These are phyloP conservation scores for Penicillium sp. DNA, from an alignment of 2,329 filamentous ascomycete species.

Conservation along the genomic window DNA sequence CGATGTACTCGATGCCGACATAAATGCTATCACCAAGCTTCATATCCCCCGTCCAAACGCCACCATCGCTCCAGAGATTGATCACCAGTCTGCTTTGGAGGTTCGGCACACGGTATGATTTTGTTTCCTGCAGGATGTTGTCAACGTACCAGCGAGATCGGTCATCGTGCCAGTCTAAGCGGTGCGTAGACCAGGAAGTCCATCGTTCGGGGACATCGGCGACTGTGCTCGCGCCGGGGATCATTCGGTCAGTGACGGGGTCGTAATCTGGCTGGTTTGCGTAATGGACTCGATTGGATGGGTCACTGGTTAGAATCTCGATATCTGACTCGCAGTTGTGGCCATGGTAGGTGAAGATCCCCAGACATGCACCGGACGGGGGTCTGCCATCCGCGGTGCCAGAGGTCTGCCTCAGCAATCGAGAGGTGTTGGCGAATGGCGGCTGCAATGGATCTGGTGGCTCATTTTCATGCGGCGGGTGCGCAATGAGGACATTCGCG, in stretches of 20 bases:
- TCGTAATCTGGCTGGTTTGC: slow-evolving; percentile 43
- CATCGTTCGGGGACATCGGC: slow-evolving; percentile 31
- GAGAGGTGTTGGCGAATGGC: background rate
- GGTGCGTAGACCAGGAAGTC: slow-evolving; percentile 39
- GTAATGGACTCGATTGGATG: slow-evolving; percentile 39
- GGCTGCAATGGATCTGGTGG: slow-evolving; percentile 6
- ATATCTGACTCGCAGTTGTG: slow-evolving; percentile 48
- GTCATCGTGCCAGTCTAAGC: slow-evolving; percentile 38
- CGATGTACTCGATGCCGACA: slow-evolving; percentile 41
- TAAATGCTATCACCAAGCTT: slow-evolving; percentile 32
- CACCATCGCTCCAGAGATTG: slow-evolving; percentile 43
- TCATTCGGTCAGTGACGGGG: slow-evolving; percentile 26
- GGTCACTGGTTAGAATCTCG: slow-evolving; percentile 49
- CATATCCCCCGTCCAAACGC: slow-evolving; percentile 41
- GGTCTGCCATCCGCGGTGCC: slow-evolving; percentile 22
- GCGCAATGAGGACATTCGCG: slow-evolving; percentile 9
- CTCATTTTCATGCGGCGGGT: slow-evolving; percentile 6
- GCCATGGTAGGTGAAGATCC: slow-evolving; percentile 48
- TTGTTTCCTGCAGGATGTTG: slow-evolving; percentile 25
- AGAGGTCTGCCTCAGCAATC: background rate
- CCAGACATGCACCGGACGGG: slow-evolving; percentile 45
- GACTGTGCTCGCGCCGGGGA: slow-evolving; percentile 31
- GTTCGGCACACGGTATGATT: slow-evolving; percentile 34
- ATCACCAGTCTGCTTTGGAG: slow-evolving; percentile 35
- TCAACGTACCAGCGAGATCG: slow-evolving; percentile 38